Conservation (phyloP, 1,284 basidiomycete genomes). For the Fomitopsis palustris region DNA sequence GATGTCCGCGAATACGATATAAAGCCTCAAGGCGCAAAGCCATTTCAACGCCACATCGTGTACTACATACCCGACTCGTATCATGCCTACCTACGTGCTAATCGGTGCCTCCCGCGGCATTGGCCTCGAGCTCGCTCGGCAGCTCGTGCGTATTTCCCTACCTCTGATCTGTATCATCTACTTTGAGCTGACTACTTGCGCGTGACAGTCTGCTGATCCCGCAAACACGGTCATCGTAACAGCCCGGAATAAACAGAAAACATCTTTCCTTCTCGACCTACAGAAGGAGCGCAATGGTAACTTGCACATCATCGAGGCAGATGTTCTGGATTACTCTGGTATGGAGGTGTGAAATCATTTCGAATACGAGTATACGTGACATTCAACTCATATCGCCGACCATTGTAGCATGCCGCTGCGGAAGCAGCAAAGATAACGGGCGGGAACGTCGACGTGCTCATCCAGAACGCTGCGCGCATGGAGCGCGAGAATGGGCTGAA, state of each 20-base stretch:
- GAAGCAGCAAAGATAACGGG: constrained; percentile 20
- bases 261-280: constrained; percentile 10
- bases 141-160: constrained; percentile 13
- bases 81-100: constrained; percentile 17
- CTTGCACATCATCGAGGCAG: constrained; percentile 23
- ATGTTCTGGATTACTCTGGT: constrained; percentile 17
- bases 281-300: constrained; percentile 17
- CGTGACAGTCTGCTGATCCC: background rate
- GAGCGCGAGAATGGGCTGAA: background rate
- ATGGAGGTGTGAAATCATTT: constrained; percentile 16
- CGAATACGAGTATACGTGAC: too few relatives aligned
- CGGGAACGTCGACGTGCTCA: constrained; percentile 27
- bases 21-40: too few relatives aligned
- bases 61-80: too few relatives aligned
- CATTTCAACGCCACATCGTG: too few relatives aligned
- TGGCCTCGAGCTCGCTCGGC: constrained; percentile 14
- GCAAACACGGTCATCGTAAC: constrained; percentile 22
- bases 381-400: too few relatives aligned
- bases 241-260: constrained; percentile 17
- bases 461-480: constrained; percentile 26
- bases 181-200: background rate
- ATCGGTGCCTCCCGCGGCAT: constrained; percentile 21
- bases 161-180: background rate
- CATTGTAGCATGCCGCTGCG: constrained; percentile 7
- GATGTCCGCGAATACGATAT: too few relatives aligned